Evolutionary conservation across 352 stramenopile genomes (phyloP).

Genomic region (Phytophthora brassicae): DNA sequence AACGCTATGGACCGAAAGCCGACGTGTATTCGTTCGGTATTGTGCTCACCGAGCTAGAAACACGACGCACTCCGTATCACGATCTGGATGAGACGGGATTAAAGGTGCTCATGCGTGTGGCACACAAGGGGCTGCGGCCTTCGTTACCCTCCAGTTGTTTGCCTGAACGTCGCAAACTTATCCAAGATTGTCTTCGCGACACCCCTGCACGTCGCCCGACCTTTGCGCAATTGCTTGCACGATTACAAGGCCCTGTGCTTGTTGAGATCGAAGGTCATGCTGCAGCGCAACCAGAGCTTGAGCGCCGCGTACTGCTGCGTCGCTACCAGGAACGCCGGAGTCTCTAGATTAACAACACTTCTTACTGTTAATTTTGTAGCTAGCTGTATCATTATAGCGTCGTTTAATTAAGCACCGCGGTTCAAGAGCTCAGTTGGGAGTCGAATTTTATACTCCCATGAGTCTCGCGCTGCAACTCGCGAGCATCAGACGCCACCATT

Average conservation of each 20-base stretch:
- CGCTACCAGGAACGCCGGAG: conserved; percentile 39
- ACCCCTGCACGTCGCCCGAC: conserved; percentile 56
- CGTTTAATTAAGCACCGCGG: not conserved
- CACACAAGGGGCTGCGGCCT: conserved; percentile 68
- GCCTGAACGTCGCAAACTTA: conserved; percentile 59
- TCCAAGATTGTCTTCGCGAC: conserved; percentile 73
- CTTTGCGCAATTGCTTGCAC: conserved; percentile 71
- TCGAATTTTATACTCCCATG: conserved; percentile 9
- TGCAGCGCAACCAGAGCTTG: conserved; percentile 36
- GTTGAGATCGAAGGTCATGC: conserved; percentile 74
- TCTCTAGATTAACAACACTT: conserved; percentile 23
- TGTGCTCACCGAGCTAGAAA: conserved; percentile 86
- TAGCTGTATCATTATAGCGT: not conserved
- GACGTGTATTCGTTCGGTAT: conserved; percentile 91
- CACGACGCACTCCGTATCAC: conserved; percentile 80
- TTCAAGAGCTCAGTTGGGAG: conserved; percentile 10
- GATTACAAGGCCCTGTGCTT: conserved; percentile 77
- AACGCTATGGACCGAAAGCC: conserved; percentile 74
- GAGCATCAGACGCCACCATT: conserved; percentile 93
- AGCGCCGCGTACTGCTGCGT: conserved; percentile 38
- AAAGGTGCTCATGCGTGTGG: conserved; percentile 82
- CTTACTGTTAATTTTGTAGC: conserved; percentile 12
- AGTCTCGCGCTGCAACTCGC: conserved; percentile 25
- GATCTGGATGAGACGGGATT: conserved; percentile 71
- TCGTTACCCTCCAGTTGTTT: conserved; percentile 68